phyloP scores from a whole-genome alignment of 768 basidiomycete genomes.

The Cubamyces sp. region DNA sequence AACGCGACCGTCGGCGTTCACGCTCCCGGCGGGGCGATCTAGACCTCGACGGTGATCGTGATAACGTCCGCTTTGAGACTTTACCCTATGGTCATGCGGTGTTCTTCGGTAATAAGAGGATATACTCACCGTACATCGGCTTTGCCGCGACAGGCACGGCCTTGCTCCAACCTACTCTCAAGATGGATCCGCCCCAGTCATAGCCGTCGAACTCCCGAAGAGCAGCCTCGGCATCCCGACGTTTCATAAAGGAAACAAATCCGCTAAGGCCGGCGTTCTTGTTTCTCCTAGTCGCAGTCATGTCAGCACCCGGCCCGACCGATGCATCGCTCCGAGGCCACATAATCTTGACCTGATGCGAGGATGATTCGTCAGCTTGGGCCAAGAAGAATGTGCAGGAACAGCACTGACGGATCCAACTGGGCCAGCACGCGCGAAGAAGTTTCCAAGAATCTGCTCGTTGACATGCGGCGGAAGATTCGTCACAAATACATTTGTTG shows the following conservation, averaged over 20 bases:
- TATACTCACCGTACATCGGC: slow-evolving; percentile 73
- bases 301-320: slow-evolving; percentile 71
- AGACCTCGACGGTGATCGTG: slow-evolving; percentile 41
- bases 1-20: slow-evolving; percentile 46
- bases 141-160: slow-evolving; percentile 85
- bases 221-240: slow-evolving; percentile 88
- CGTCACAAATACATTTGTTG: slow-evolving; percentile 95
- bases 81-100: neutral
- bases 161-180: slow-evolving; percentile 97
- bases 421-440: slow-evolving; percentile 92
- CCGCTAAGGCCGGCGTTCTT: slow-evolving; percentile 86
- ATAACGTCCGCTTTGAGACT: slow-evolving; percentile 15
- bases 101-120: neutral
- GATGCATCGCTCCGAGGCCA: slow-evolving; percentile 90
- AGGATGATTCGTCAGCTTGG: slow-evolving; percentile 10
- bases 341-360: slow-evolving; percentile 88
- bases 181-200: slow-evolving; percentile 89
- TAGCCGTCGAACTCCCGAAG: slow-evolving; percentile 89
- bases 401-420: slow-evolving; percentile 77
- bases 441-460: slow-evolving; percentile 82
- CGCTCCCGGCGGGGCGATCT: slow-evolving; percentile 38
- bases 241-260: slow-evolving; percentile 96
- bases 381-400: neutral
- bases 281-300: slow-evolving; percentile 69
- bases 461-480: slow-evolving; percentile 89